A percentile compares a stretch with the other conserved stretches of the same genome.
phyloP scores from a whole-genome alignment of 148 eudicot genomes.

The Rhododendron ferrugineum region DNA sequence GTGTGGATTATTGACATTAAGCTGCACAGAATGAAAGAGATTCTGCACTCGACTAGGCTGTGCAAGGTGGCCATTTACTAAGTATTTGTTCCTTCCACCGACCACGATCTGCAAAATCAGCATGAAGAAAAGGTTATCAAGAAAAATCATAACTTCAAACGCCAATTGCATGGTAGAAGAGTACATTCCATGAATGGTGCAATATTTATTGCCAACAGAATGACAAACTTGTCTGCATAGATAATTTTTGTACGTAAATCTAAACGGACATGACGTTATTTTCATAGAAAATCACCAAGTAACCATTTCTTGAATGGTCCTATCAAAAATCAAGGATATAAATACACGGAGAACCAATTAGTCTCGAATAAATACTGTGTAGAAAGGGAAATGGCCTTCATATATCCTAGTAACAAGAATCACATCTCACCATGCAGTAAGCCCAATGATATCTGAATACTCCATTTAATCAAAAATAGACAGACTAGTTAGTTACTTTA shows the following conservation, averaged over 20 bases:
- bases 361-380: neutral
- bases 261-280: neutral
- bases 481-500: neutral
- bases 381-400: neutral
- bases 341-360: neutral
- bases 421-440: neutral
- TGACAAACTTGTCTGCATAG: too few species aligned
- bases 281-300: neutral
- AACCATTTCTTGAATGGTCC: neutral
- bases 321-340: neutral
- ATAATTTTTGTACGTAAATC: neutral
- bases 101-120: slow-evolving; percentile 75
- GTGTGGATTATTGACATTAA: slow-evolving; percentile 96
- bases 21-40: slow-evolving; percentile 97
- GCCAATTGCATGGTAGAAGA: neutral
- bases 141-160: neutral
- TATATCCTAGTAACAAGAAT: neutral
- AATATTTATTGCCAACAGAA: neutral
- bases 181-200: neutral
- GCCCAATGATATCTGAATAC: neutral
- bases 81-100: slow-evolving; percentile 97
- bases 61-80: slow-evolving; percentile 98
- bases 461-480: neutral
- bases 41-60: slow-evolving; percentile 98
- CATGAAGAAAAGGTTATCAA: slow-evolving; percentile 8